Base-by-base conservation (phyloP, 176 grass and related monocot species). In the Aegilops speltoides region DNA sequence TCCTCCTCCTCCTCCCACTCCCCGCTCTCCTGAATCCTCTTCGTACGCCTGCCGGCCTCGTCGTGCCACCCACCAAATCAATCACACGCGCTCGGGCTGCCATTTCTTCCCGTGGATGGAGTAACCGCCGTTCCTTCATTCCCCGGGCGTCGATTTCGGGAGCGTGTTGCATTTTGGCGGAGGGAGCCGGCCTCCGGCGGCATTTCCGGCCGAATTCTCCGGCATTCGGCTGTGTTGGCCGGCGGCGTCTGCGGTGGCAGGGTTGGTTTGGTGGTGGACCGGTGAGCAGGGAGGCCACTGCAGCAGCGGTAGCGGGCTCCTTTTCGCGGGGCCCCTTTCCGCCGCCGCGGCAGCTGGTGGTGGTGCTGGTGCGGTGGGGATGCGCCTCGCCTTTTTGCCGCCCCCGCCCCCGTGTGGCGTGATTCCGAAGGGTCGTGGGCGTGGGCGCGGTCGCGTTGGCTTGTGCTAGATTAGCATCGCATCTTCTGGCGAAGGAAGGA, bases 361-460 rank as follows among this genome's bases (percentile, higher is more conserved):
- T 22, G 54, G 7, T 32, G 79, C 16, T 87, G 81, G 46, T 87
- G 80, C 40, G 78, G 64, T 84, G 89, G 81, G 81, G 89, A 91
- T 84, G 85, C 38, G 37, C 78, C 77, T 70, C 40, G 82, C 86
- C 89, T 85, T 91, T 91, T 31, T 19, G 86, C 86, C 70, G 82
- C 86, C 78, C 77, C 64, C 63, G 62, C 17, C 77, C 77, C 64
- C 63, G 63, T n/a, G 63, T 88, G 86, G 90, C 86, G 90, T 88
- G 78, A 28, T 71, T 78, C 71, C 64, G 64, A 88, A 76, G 82
- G 63, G 63, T 85, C 77, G 77, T 64, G 19, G 86, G n/a, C 77
- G 77, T 64, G 19, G 86, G n/a, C 4, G 72, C 26, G n/a, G 3
- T 69, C 50, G 63, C 26, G 13, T 70, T 64, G 69, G 81, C 69